Base-by-base conservation (phyloP, 768 basidiomycete genomes). In the Tricholoma flavovirens region DNA sequence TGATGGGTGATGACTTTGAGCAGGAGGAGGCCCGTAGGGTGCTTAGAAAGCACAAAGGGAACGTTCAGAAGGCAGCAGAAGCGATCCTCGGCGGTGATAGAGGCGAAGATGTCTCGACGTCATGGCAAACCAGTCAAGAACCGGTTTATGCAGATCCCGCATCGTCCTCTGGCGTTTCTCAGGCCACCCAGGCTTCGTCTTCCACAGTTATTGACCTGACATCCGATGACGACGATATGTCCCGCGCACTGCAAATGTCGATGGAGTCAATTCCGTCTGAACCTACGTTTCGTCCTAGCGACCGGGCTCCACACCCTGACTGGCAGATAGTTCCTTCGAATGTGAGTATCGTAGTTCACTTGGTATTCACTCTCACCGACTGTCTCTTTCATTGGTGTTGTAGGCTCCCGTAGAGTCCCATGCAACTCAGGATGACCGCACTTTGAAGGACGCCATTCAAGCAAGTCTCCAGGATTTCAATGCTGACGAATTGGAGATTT, bases 291-390 rank as follows among this genome's bases (percentile, higher is more conserved):
- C 77, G 81, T 0, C 83, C 85, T 14, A 84, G 79, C 57, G 72
- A 83, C 36, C 76, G 87, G 40, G 77, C 83, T 3, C 77, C 87
- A 1, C 76, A 88, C 65, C 79, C 84, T 1, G 77, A 76, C 54
- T 88, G 87, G 87, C 83, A 84, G 49, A 67, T 88, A 65, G 86
- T 88, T 7, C 81, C 82, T 17, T 82, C 86, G 5, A 83, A 86
- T 65, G 87, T 87, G 72, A 64, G 67, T 66, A 62, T 42, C 10
- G 50, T 29, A 14, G 52, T 42, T 55, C 54, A 21, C 45, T 52
- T 42, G 29, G 33, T 51, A 35, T 35, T 21, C 10, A 17, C 29
- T 17, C 29, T 4, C 29, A 30, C 46, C 9, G 7, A 49, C 1
- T n/a, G 9, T 40, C 22, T 45, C 29, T 36, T 53, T 58, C 50